phyloP scores from a whole-genome alignment of 2,329 filamentous ascomycete genomes.

The Zalaria sp. region DNA sequence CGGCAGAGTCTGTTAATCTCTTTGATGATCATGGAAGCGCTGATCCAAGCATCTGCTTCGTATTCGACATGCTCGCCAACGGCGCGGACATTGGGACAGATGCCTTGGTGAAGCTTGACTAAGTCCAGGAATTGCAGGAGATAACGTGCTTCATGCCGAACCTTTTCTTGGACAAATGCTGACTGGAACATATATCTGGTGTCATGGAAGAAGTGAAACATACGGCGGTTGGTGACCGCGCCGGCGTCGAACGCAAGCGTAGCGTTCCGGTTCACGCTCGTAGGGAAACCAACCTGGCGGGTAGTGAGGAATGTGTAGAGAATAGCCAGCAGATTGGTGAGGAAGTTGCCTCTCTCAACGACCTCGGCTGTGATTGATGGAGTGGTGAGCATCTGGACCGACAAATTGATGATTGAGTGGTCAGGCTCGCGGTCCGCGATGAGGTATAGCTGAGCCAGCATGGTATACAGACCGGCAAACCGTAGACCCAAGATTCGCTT shows the following conservation, averaged over 20 bases:
- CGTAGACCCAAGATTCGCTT: conserved; percentile 84
- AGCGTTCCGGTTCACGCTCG: conserved; percentile 73
- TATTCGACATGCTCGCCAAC: conserved; percentile 96
- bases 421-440: conserved; percentile 94
- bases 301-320: conserved; percentile 95
- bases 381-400: conserved; percentile 89
- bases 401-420: conserved; percentile 96
- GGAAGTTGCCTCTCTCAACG: conserved; percentile 85
- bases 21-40: conserved; percentile 80
- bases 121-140: conserved; percentile 89
- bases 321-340: conserved; percentile 90
- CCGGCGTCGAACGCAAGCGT: conserved; percentile 88
- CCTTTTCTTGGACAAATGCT: conserved; percentile 70
- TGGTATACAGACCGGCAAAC: conserved; percentile 92
- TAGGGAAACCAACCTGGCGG: conserved; percentile 85
- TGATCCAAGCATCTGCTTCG: conserved; percentile 96
- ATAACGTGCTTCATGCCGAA: conserved; percentile 74
- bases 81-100: conserved; percentile 84
- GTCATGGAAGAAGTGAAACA: conserved; percentile 97
- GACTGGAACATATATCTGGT: conserved; percentile 83
- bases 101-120: conserved; percentile 91
- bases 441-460: conserved; percentile 82
- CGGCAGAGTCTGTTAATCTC: conserved; percentile 90
- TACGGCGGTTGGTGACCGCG: conserved; percentile 82
- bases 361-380: conserved; percentile 94